Percentiles rank a stretch among this genome's conserved stretches.
These are phyloP conservation scores for Papiliotrema laurentii DNA, from an alignment of 1,284 basidiomycete genomes.

Conservation along the genomic window DNA sequence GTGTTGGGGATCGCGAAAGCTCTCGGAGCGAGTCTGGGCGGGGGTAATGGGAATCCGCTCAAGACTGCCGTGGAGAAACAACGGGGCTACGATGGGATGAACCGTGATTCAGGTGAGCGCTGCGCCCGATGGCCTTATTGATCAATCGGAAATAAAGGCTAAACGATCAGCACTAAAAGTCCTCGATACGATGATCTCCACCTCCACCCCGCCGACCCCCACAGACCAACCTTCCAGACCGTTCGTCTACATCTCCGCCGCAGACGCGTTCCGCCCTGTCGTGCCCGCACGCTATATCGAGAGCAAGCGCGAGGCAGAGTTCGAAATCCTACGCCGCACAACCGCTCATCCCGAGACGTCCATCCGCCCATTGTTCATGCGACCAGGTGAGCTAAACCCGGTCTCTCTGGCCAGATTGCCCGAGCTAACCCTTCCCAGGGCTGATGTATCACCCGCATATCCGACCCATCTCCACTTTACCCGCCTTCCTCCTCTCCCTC, in stretches of 20 bases:
- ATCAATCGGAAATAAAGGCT: background rate
- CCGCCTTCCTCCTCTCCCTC: slow-evolving; percentile 78
- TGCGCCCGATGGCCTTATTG: background rate
- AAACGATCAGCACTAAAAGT: slow-evolving; percentile 61
- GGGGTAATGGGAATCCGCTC: slow-evolving; percentile 60
- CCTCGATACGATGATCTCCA: slow-evolving; percentile 63
- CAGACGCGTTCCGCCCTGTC: slow-evolving; percentile 83
- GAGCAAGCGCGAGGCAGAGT: slow-evolving; percentile 85
- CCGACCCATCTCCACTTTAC: slow-evolving; percentile 78
- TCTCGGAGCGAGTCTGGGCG: slow-evolving; percentile 42
- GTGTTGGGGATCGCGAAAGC: slow-evolving; percentile 55
- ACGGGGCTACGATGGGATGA: slow-evolving; percentile 69
- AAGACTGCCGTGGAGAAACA: slow-evolving; percentile 46
- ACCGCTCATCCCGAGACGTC: slow-evolving; percentile 9
- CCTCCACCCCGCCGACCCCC: slow-evolving; percentile 6
- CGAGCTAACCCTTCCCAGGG: slow-evolving; percentile 52
- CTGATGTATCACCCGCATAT: slow-evolving; percentile 93
- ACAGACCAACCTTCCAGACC: slow-evolving; percentile 45
- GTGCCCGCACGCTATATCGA: slow-evolving; percentile 79
- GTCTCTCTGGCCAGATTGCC: background rate
- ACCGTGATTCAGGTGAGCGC: slow-evolving; percentile 81
- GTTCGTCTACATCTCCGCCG: slow-evolving; percentile 92
- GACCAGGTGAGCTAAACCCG: slow-evolving; percentile 64
- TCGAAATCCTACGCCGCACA: slow-evolving; percentile 52
- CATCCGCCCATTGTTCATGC: slow-evolving; percentile 66